Evolutionary conservation across 148 eudicot species (phyloP), one percentile per base, ranked within the genome.

Genomic region (Vaccinium darrowii): DNA sequence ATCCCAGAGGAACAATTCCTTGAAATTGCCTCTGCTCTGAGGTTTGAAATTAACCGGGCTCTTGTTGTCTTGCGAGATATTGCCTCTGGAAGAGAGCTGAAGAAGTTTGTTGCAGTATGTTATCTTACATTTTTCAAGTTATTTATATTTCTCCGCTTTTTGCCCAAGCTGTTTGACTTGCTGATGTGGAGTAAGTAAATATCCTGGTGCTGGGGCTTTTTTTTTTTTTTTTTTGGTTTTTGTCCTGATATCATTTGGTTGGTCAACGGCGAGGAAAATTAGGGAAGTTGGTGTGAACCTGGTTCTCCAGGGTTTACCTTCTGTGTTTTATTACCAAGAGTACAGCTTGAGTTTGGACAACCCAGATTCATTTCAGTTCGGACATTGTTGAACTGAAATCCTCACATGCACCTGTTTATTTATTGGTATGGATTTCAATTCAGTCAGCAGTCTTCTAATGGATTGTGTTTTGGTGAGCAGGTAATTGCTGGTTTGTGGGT

Each of bases 401-500:
- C 39, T 69, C 18, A 23, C 23, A n/a, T 3, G 30, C 72, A 65
- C 1, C 5, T 65, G 0, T 65, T 3, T 63, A 21, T 63, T 65
- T 65, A 23, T 65, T 65, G 72, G 5, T 43, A 43, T 43, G 47
- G 47, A 43, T 43, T 43, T 43, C 47, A 15, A 67, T 56, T 74
- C 16, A 9, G 21, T 52, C 23, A 23, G 19, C 33, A 10, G 30
- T 10, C 13, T 15, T 54, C 50, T 12, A 58, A 76, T 21, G 11
- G 36, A n/a, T 54, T 52, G 43, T 83, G 50, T 51, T 58, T 84
- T 65, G 76, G 49, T 19, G 21, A 71, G 30, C 91, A 94, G 98
- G 92, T 92, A 51, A 85, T 92, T 83, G 89, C 88, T 23, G 93
- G 91, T 3, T 87, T 94, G 81, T 94, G 98, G 98, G 10, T 88